Evolutionary conservation across 257 asterid genomes (phyloP), one percentile per base, ranked within the genome.

Genomic region (Lantana camara): DNA sequence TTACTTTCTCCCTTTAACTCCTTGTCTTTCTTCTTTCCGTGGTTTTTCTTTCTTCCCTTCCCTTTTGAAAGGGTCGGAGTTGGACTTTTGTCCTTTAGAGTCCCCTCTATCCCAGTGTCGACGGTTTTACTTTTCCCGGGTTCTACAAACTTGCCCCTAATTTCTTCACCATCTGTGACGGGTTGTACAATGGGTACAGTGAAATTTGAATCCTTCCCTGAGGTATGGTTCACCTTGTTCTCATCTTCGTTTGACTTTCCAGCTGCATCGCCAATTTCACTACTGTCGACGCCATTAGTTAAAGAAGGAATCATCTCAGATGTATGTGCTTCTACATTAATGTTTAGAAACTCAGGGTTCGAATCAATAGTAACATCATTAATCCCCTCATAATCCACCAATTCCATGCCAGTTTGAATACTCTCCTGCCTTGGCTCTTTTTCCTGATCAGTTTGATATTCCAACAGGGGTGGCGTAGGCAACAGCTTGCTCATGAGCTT

Each of bases 401-500:
- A 27, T 27, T 27, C 32, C 32, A n/a, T 68, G 24, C 58, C n/a
- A 72, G 51, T 60, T 66, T 75, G 11, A 70, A 63, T 15, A n/a
- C 58, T 71, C 60, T 50, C 76, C 9, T 68, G 50, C 27, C 66
- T 60, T 63, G 53, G 5, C 47, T 1, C 44, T 3, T 9, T 14
- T n/a, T 3, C 41, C 40, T 14, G 29, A 14, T 41, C 52, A 6
- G 1, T 22, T 32, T 49, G 48, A 2, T 30, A 54, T 3, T 48
- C 58, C 4, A 51, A 41, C 4, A 16, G 50, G 22, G 55, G 52
- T 20, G 68, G 35, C 1, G 82, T 2, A 27, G 32, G 79, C 30
- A 88, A 83, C 62, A 89, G 73, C 21, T 75, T 85, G 79, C 76
- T 78, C 93, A 92, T 85, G 60, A 92, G 78, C 68, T 80, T 83